Conservation (phyloP, 768 basidiomycete species). For the Lactarius pseudohatsudake region DNA sequence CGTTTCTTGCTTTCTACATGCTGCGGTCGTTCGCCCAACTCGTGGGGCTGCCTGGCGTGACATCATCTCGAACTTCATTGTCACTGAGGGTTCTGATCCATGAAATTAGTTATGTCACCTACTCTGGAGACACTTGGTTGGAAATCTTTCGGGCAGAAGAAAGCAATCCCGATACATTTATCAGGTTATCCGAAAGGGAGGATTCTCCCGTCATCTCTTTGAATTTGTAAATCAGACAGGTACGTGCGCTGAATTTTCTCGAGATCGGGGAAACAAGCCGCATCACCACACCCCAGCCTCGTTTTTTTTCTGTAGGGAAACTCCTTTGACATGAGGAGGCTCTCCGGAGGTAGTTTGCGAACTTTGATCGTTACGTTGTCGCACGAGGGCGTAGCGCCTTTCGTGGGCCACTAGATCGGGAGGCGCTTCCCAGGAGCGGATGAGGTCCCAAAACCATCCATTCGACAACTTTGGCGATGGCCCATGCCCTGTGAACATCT, state of each 20-base stretch:
- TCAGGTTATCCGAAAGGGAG: background rate
- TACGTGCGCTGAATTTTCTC: background rate
- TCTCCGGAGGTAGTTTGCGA: background rate
- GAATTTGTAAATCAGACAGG: background rate
- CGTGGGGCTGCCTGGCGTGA: background rate
- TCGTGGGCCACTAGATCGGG: background rate
- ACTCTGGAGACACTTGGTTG: background rate
- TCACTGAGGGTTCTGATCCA: too few species aligned
- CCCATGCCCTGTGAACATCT: background rate
- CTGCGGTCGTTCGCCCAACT: background rate
- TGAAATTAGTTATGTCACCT: background rate
- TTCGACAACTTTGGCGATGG: background rate
- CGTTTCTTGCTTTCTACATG: background rate
- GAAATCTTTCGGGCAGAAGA: background rate
- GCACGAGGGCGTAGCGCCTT: background rate
- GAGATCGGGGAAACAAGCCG: background rate
- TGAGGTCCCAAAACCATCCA: too few species aligned
- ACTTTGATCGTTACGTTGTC: background rate
- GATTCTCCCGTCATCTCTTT: background rate
- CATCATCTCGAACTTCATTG: background rate
- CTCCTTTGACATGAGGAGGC: background rate
- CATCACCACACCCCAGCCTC: background rate
- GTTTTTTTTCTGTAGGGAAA: background rate
- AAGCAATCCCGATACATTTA: background rate
- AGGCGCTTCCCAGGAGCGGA: background rate